Conservation (phyloP, 2,329 filamentous ascomycete genomes). For the Sarocladium brachiariae region DNA sequence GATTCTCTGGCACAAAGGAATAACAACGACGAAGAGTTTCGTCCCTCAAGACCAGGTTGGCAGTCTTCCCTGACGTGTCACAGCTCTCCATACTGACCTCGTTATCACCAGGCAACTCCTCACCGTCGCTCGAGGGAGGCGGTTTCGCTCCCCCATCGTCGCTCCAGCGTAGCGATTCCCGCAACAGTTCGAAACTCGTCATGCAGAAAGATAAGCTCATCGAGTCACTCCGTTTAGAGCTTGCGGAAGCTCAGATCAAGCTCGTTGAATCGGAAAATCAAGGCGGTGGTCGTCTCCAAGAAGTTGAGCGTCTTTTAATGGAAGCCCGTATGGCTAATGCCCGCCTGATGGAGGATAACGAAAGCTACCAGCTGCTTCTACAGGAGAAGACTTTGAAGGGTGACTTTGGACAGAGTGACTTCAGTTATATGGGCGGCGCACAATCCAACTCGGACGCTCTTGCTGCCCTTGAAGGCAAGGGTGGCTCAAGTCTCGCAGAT, state of each 20-base stretch:
- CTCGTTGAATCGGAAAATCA: slow-evolving; percentile 90
- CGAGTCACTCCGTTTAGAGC: slow-evolving; percentile 81
- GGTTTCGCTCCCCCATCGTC: slow-evolving; percentile 85
- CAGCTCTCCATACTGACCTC: not conserved
- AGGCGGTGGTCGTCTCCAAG: slow-evolving; percentile 78
- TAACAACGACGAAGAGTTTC: slow-evolving; percentile 47
- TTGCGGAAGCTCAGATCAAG: slow-evolving; percentile 94
- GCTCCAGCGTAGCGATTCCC: slow-evolving; percentile 78
- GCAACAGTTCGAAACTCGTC: slow-evolving; percentile 82
- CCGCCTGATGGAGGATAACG: slow-evolving; percentile 94
- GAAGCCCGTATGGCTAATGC: slow-evolving; percentile 95
- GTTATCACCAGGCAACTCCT: slow-evolving; percentile 41
- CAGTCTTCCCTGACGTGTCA: slow-evolving; percentile 9
- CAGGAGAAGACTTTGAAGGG: slow-evolving; percentile 94
- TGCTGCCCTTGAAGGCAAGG: slow-evolving; percentile 54
- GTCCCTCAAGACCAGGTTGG: slow-evolving; percentile 53
- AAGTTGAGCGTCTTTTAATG: slow-evolving; percentile 84
- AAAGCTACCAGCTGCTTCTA: slow-evolving; percentile 92
- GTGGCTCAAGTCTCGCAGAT: slow-evolving; percentile 66
- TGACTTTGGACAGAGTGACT: slow-evolving; percentile 78
- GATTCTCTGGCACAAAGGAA: slow-evolving; percentile 77
- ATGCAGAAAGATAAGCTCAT: slow-evolving; percentile 96
- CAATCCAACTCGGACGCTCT: slow-evolving; percentile 58
- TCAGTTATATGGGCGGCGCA: slow-evolving; percentile 59
- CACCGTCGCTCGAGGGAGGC: slow-evolving; percentile 63